Evolutionary conservation across 2,329 filamentous ascomycete species (phyloP), one percentile per base, ranked within the genome.

Genomic region (Diaporthe aspalathi): DNA sequence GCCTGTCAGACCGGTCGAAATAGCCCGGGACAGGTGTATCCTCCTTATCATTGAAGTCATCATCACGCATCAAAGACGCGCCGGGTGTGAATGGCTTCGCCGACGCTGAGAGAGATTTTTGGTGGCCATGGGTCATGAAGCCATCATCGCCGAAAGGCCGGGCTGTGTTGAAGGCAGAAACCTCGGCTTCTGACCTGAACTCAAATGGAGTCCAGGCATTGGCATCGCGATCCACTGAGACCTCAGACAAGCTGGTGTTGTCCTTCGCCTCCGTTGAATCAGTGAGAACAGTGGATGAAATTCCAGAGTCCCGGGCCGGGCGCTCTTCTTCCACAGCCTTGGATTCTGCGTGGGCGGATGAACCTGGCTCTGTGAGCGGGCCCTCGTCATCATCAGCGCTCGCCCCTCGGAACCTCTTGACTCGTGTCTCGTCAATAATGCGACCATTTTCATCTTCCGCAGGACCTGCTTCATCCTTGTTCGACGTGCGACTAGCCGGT

Each of bases 341-440:
- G 40, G 73, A 5, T 73, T 74, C 43, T 74, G 74, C 76, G 79
- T 32, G 77, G 24, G 11, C 57, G 7, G 47, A 60, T 20, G 45
- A 53, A 75, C 82, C 83, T 17, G 85, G 86, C 66, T 89, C 85
- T 11, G 94, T 93, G 79, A 97, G 97, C 66, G 93, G 91, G 29
- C 95, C 90, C 63, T 92, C 88, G 76, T 97, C 91, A 22, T 89
- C 91, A 76, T 93, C 91, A 67, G 87, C 88, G 22, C 86, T 88
- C 56, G 82, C 86, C 72, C 89, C 90, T 75, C 91, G 90, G 74
- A 90, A 90, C 79, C 94, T 90, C 85, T 97, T 98, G 77, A 91
- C 84, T 50, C 94, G 90, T 27, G 89, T 90, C 71, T 92, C 88
- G 70, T 93, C 89, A n/a, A 85, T 86, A 24, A 88, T 81, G 32